Base-by-base conservation (phyloP, 192 early-diverging fungal species). In the Geranomyces michiganensis region DNA sequence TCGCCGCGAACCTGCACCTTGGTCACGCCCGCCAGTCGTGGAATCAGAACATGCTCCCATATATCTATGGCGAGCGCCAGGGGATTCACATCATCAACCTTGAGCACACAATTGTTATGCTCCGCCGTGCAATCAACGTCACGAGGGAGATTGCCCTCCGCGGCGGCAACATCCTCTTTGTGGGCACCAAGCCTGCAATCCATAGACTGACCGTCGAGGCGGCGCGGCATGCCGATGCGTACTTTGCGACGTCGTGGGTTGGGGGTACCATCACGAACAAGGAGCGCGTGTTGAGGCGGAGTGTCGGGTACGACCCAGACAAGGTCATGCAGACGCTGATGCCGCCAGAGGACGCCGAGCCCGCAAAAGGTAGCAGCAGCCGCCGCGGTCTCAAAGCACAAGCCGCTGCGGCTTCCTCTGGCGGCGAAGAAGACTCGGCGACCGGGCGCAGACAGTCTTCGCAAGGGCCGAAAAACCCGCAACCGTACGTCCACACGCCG, bases 41-140 rank as follows among this genome's bases (percentile, higher is more conserved):
- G 92, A 90, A 96, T 69, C 88, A 90, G 17, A 70, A 85, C 67
- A 96, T 92, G 48, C 79, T 94, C 56, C 90, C 92, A 7, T 95
- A 87, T 76, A 94, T 98, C 48, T 93, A 90, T 74, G 96, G 96
- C 60, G 85, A 88, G 24, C 90, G 96, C 48, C 79, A 90, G 47
- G 94, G 94, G 30, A 89, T 97, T 36, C 91, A 91, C 71, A 92
- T 98, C 64, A 95, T 98, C 81, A 95, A 98, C 74, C 76, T 95
- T 55, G 95, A 98, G 67, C 91, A 94, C 46, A 96, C 96, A 0
- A 76, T 97, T 64, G 88, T 88, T 1, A 84, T 89, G 41, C 82
- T 98, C 27, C 84, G 95, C 32, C 86, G 95, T 46, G 93, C 96
- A 6, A 87, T 88, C 60, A 86, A 85, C 48, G 85, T 96, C 22